Base-by-base conservation (phyloP, 345 rosid species). In the Eutrema yunnanense region DNA sequence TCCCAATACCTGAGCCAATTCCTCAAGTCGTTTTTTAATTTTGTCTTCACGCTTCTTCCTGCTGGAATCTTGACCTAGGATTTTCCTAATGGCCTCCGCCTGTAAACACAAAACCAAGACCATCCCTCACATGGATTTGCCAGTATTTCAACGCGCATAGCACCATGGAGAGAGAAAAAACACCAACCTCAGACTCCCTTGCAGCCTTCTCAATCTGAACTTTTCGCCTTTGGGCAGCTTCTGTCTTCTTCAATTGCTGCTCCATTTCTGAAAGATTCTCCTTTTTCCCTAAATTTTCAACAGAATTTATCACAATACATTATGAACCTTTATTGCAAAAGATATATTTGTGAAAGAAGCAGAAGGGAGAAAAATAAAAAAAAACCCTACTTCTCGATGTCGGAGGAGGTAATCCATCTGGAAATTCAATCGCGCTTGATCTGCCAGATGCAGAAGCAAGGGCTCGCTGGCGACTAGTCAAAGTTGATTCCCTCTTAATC, bases 31-130 rank as follows among this genome's bases (percentile, higher is more conserved):
- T 77, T 83, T 90, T 77, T 90, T 92, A 0, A 74, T 84, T 81
- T 92, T 87, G 47, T 84, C 94, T 79, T 88, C 97, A 50, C 90
- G 87, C 72, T 90, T 96, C 92, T 88, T 90, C 82, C 97, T 78
- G 78, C 67, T 83, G 9, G 99, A 92, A 81, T 90, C 97, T 81
- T 92, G 98, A 53, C 98, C 97, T 8, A 92, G 98, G 71, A 96
- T 92, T 86, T 92, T 96, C 61, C 88, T 81, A 33, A 92, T 92
- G 65, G 98, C 99, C 79, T 86, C 97, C 42, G 86, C 96, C 99
- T 95, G 78, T 58, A 73, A 63, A 73, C 51, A 40, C 61, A 37
- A 29, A 63, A 60, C 62, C 69, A 72, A 64, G 51, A 9, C 64
- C 10, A 51, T 67, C 3, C 12, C 12, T 64, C 11, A 57, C 48